phyloP scores from a whole-genome alignment of 1,284 basidiomycete genomes.

The Ustilago nuda region DNA sequence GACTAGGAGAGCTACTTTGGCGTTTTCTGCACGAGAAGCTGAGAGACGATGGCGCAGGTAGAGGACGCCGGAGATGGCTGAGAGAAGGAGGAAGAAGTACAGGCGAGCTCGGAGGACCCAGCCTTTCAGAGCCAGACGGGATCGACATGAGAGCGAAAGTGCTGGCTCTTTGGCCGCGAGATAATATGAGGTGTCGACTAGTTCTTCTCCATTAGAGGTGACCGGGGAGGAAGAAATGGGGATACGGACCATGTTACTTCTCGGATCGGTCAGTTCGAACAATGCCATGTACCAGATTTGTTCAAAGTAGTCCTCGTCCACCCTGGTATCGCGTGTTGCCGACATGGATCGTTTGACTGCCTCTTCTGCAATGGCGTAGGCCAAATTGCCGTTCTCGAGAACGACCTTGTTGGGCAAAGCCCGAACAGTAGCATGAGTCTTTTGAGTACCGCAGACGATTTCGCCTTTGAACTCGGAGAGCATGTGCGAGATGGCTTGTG shows the following conservation, averaged over 20 bases:
- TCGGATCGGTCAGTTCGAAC: constrained; percentile 54
- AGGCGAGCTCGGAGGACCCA: constrained; percentile 42
- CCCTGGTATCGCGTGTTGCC: constrained; percentile 21
- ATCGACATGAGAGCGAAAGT: constrained; percentile 41
- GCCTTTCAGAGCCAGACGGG: constrained; percentile 38
- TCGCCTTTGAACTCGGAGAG: constrained; percentile 61
- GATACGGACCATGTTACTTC: constrained; percentile 38
- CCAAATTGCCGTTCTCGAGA: constrained; percentile 30
- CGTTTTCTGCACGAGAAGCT: constrained; percentile 17
- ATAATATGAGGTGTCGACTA: constrained; percentile 20
- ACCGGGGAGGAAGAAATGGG: constrained; percentile 19
- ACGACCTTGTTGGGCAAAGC: constrained; percentile 25
- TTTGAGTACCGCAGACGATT: constrained; percentile 55
- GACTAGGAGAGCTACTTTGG: constrained; percentile 45
- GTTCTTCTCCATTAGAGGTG: constrained; percentile 1
- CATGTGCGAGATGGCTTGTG: constrained; percentile 46
- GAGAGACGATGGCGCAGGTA: constrained; percentile 38
- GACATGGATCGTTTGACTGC: constrained; percentile 48
- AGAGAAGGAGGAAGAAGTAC: constrained; percentile 28
- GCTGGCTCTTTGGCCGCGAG: constrained; percentile 40
- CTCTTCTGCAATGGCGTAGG: constrained; percentile 30
- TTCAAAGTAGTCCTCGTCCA: constrained; percentile 56
- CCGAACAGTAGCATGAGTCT: constrained; percentile 38
- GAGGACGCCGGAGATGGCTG: not conserved
- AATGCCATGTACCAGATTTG: constrained; percentile 62